Conservation (phyloP, 2,329 filamentous ascomycete genomes). For the Aspergillus thermomutatus region DNA sequence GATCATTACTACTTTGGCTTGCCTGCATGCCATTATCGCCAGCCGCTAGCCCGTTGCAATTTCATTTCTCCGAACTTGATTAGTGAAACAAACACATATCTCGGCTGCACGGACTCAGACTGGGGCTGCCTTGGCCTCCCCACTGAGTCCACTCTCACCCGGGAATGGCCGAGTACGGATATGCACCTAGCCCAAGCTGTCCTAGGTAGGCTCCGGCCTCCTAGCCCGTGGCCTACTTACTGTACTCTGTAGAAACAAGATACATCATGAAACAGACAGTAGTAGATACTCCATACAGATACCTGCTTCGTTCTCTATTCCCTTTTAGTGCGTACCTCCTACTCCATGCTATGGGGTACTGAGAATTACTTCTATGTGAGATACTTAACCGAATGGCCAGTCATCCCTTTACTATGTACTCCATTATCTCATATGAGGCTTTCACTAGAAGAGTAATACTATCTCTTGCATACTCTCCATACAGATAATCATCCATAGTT, state of each 20-base stretch:
- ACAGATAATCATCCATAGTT: not conserved
- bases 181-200: not conserved
- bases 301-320: not conserved
- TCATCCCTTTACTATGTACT: not conserved
- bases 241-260: too few species aligned
- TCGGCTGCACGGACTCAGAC: constrained; percentile 32
- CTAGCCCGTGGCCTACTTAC: too few species aligned
- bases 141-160: constrained; percentile 15
- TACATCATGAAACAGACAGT: not conserved
- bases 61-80: not conserved
- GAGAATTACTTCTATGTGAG: not conserved
- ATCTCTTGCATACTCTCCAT: not conserved
- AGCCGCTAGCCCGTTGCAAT: constrained; percentile 1
- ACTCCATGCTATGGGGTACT: not conserved
- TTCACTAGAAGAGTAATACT: not conserved
- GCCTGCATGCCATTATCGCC: not conserved
- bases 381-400: not conserved
- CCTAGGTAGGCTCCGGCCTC: not conserved
- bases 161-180: constrained; percentile 21
- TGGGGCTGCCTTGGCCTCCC: constrained; percentile 6
- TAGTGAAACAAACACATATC: constrained; percentile 34
- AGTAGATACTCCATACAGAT: not conserved
- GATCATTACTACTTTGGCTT: not conserved
- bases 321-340: not conserved
- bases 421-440: not conserved